phyloP scores from a whole-genome alignment of 495 filamentous ascomycete genomes.

The Penicillium maclennaniae region DNA sequence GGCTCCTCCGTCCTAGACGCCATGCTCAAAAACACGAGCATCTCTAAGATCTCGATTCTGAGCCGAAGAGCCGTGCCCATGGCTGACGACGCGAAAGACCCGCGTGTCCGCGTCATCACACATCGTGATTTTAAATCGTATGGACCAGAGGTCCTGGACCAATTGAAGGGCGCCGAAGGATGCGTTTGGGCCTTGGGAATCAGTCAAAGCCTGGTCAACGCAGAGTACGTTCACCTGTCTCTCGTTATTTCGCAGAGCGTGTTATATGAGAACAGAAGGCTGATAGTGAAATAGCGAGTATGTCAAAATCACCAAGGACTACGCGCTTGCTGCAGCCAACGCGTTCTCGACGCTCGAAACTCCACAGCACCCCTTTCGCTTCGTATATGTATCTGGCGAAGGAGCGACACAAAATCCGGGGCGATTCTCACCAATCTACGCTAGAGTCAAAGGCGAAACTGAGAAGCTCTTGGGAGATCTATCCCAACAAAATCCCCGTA shows the following conservation, averaged over 20 bases:
- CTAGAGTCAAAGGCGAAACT: slow-evolving; percentile 58
- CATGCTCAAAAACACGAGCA: slow-evolving; percentile 53
- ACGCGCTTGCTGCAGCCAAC: slow-evolving; percentile 56
- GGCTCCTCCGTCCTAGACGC: slow-evolving; percentile 60
- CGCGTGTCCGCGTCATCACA: slow-evolving; percentile 54
- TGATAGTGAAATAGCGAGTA: slow-evolving; percentile 51
- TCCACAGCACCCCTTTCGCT: slow-evolving; percentile 49
- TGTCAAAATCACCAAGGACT: slow-evolving; percentile 61
- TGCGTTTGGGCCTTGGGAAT: slow-evolving; percentile 71
- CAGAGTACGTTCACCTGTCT: slow-evolving; percentile 46
- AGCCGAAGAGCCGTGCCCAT: slow-evolving; percentile 61
- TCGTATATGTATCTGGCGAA: slow-evolving; percentile 66
- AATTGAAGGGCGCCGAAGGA: slow-evolving; percentile 59
- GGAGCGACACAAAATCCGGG: slow-evolving; percentile 47
- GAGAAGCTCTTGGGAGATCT: slow-evolving; percentile 52
- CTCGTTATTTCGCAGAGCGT: neutral
- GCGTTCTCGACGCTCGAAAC: slow-evolving; percentile 51
- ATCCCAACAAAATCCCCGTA: slow-evolving; percentile 36
- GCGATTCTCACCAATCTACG: slow-evolving; percentile 52
- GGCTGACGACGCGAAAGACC: slow-evolving; percentile 55
- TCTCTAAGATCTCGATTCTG: slow-evolving; percentile 64
- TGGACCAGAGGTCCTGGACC: slow-evolving; percentile 47
- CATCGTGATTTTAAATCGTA: slow-evolving; percentile 63
- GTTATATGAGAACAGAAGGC: neutral
- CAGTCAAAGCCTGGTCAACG: slow-evolving; percentile 52